phyloP scores from a whole-genome alignment of 1,284 basidiomycete genomes.

The Trametes polyzona region DNA sequence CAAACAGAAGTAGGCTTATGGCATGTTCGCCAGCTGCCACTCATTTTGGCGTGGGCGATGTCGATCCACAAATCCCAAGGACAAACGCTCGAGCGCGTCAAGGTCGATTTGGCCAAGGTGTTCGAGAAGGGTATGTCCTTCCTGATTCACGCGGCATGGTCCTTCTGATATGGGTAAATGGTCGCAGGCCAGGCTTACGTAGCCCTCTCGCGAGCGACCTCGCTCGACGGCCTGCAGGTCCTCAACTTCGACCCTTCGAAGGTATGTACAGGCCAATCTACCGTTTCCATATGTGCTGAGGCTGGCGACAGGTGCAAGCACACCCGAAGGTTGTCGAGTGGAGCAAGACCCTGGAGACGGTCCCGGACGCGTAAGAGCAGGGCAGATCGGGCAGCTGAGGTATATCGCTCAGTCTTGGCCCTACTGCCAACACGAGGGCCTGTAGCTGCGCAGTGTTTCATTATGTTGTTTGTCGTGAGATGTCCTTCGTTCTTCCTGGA shows the following conservation, averaged over 20 bases:
- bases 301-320: conserved; percentile 37
- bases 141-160: conserved; percentile 22
- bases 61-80: conserved; percentile 96
- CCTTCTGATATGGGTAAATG: not conserved
- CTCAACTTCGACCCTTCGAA: conserved; percentile 77
- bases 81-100: conserved; percentile 86
- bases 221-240: conserved; percentile 82
- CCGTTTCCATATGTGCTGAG: not conserved
- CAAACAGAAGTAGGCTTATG: not conserved
- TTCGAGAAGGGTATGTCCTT: conserved; percentile 82
- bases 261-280: conserved; percentile 45
- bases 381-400: too few relatives aligned
- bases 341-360: conserved; percentile 40
- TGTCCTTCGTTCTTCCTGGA: too few relatives aligned
- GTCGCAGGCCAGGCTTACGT: conserved; percentile 75
- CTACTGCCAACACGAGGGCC: too few relatives aligned
- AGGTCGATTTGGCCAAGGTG: conserved; percentile 78
- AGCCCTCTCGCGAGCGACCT: conserved; percentile 90
- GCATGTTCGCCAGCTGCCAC: conserved; percentile 56
- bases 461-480: too few relatives aligned
- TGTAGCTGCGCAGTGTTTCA: too few relatives aligned
- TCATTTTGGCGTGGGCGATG: conserved; percentile 91
- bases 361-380: conserved; percentile 15
- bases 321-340: conserved; percentile 43
- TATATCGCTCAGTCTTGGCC: too few relatives aligned